Evolutionary conservation across 768 basidiomycete species (phyloP), one percentile per base, ranked within the genome.

Genomic region (Leccinum boreale): DNA sequence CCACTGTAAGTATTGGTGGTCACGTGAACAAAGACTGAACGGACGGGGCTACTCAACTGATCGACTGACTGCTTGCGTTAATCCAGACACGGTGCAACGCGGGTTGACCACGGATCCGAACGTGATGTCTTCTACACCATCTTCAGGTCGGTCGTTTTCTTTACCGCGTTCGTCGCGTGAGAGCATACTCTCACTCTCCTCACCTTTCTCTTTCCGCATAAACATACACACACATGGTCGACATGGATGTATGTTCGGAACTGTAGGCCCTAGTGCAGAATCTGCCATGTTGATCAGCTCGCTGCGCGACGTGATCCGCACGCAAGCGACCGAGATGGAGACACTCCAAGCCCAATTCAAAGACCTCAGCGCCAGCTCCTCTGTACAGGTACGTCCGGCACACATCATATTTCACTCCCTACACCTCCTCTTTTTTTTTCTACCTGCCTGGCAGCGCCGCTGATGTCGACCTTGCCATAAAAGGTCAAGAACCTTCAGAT

Each of bases 261-360:
- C 12, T 12, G 53, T 65, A 85, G 86, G 85, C 4, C 85, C 83
- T 65, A 88, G 81, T 65, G 82, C 86, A 1, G 94, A 97, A 69
- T 83, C 87, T 2, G 81, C 86, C 11, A 87, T 91, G 75, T 77
- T 98, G 39, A 86, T 98, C 61, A 79, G 84, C 17, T 93, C 92
- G 5, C 78, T 98, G 57, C 85, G 92, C 31, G 89, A 90, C 44
- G 87, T 90, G 53, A 87, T 98, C 60, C 83, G 84, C 39, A 84
- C 82, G 39, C 94, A 98, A 68, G 82, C 86, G n/a, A 75, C 82
- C 56, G 91, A 96, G 69, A 85, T 95, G 44, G 90, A 90, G 45
- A 63, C 69, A 24, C 74, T 95, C 59, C 83, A 90, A 61, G 77
- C 70, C 12, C 79, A 85, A 60, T 74, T 94, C 52, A 81, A 82